Evolutionary conservation across 1,139 yeast genomes (phyloP), one percentile per base, ranked within the genome.

Genomic region (Chernovozyma aurita): DNA sequence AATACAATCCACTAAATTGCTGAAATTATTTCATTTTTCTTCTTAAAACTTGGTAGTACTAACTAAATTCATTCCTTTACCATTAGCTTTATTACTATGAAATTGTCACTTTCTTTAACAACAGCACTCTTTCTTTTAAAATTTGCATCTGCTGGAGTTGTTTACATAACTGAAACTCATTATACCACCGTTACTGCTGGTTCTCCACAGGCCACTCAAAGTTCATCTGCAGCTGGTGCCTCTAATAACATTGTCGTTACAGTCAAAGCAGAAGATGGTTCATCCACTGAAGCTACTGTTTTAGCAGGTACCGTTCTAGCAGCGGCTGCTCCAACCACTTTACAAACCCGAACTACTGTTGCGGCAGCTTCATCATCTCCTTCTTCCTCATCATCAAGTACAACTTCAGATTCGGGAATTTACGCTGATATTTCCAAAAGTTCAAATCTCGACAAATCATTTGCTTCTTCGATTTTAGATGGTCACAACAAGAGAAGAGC

Each of bases 401-500:
- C 33, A 15, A 22, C 36, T 14, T 15, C 31, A 3, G 28, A 14
- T n/a, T 39, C 44, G 4, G 46, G 46, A 8, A 32, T 45, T 21
- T 43, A 46, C 36, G 50, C 47, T 16, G 52, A 43, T 14, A 42
- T 42, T 17, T 48, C 43, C 34, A 42, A 31, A 18, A 25, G 39
- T 43, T 24, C 48, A 32, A 51, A 49, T 26, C 48, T 49, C 14
- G 57, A 61, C 40, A 47, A 55, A 7, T 40, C 59, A 34, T 63
- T 62, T 38, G 65, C 66, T 24, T 46, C 49, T 33, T 42, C 46
- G 24, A 68, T 73, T 40, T 69, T 84, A 48, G 65, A 61, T 41
- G 77, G 71, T 40, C 95, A 85, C 71, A 86, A 86, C 67, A 43
- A 52, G 29, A 77, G 78, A 60, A 77, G 95, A 63, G 75, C 86